These are phyloP conservation scores for Pleurotus tuoliensis DNA, from an alignment of 768 basidiomycete species.

Conservation along the genomic window DNA sequence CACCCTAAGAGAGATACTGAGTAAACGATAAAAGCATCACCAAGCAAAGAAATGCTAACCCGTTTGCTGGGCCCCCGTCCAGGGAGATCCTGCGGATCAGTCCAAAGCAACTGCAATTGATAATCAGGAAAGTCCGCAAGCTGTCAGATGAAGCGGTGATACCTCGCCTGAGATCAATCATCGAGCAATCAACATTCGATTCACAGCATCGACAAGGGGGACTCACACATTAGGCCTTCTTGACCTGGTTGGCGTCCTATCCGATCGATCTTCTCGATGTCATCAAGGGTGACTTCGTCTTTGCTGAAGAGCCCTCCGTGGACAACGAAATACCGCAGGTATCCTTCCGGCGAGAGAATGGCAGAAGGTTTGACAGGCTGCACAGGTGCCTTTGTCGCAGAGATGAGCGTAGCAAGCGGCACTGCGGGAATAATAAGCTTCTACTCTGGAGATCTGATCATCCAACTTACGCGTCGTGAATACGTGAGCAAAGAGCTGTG, in stretches of 20 bases:
- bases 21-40: constrained; percentile 4
- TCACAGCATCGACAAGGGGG: constrained; percentile 5
- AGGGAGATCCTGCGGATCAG: constrained; percentile 84
- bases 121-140: neutral
- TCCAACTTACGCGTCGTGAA: constrained; percentile 76
- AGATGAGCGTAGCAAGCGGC: constrained; percentile 84
- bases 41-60: constrained; percentile 37
- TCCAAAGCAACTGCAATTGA: constrained; percentile 76
- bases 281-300: constrained; percentile 92
- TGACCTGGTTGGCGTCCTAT: constrained; percentile 90
- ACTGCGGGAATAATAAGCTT: constrained; percentile 41
- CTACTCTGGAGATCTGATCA: neutral
- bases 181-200: neutral
- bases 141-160: constrained; percentile 14
- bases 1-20: constrained; percentile 54
- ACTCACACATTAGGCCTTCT: constrained; percentile 92
- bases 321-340: constrained; percentile 89
- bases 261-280: constrained; percentile 84
- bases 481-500: constrained; percentile 85
- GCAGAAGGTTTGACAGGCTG: constrained; percentile 35
- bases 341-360: constrained; percentile 80
- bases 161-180: constrained; percentile 53
- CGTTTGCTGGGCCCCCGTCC: constrained; percentile 97
- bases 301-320: constrained; percentile 97
- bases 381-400: constrained; percentile 59